Base-by-base conservation (phyloP, 345 rosid genomes). In the Alliaria petiolata region DNA sequence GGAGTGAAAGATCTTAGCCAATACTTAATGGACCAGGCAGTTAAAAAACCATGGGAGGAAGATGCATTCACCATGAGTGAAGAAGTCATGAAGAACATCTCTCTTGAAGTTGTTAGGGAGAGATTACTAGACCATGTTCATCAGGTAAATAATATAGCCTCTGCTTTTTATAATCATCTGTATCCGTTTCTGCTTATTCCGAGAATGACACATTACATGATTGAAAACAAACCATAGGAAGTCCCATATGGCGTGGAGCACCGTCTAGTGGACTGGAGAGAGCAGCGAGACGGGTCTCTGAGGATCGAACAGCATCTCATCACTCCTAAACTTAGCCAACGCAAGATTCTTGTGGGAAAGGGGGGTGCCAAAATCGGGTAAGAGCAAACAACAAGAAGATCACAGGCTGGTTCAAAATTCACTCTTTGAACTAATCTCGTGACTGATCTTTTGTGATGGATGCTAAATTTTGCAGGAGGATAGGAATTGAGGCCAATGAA, bases 311-410 rank as follows among this genome's bases (percentile, higher is more conserved):
- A 95, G 26, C 99, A 89, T 70, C 77, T 88, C 4, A 81, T 91
- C 73, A 86, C 88, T 45, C 81, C 79, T 64, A 89, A 91, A 71
- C 52, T 75, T 49, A 95, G 98, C 85, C 98, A 89, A 67, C 89
- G 96, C 52, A 89, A 83, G 83, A 91, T 95, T 83, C 92, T 95
- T 62, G 96, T 88, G 33, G 99, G 99, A 54, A 92, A 88, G 80
- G 86, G 85, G 4, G 98, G 99, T 69, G 80, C 85, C 62, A 88
- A 86, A 76, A 88, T 88, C 51, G 96, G 97, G 97, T 85, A 85
- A 71, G 53, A 67, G 28, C 56, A 71, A 47, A 64, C 58, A 61
- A 50, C 58, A 61, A 50, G 35, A 61, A 50, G 35, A 40, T 57
- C 30, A 59, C 3, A 50, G 6, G 12, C 10, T 70, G 35, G 34